Evolutionary conservation across 495 filamentous ascomycete species (phyloP).

Genomic region (Podospora bellae-mahoneyi): DNA sequence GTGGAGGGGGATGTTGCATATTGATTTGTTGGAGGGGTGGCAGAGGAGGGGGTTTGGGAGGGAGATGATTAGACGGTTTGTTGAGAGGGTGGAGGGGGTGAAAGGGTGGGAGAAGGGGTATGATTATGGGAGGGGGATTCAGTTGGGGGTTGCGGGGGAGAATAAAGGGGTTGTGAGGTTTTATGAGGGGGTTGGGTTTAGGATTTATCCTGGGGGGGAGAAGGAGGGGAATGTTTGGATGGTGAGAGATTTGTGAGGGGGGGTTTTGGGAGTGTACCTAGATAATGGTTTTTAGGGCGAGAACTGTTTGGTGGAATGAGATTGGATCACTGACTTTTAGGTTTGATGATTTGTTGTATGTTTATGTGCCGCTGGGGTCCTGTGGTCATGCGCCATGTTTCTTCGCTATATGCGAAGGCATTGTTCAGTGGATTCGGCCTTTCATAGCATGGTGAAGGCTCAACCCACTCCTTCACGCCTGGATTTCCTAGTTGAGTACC

Average conservation of each 20-base stretch:
- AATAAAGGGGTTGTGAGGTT: conserved; percentile 44
- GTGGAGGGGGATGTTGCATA: conserved; percentile 43
- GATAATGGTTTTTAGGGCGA: too few species aligned
- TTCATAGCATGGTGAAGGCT: too few species aligned
- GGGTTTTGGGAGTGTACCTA: too few species aligned
- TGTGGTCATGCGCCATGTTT: too few species aligned
- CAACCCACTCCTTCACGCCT: too few species aligned
- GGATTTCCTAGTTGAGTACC: too few species aligned
- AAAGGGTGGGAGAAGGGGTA: conserved; percentile 16
- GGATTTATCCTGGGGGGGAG: conserved; percentile 34
- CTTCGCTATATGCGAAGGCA: too few species aligned
- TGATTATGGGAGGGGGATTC: conserved; percentile 34
- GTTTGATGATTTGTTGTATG: too few species aligned
- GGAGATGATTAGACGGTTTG: conserved; percentile 37
- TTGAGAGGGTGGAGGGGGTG: conserved; percentile 32
- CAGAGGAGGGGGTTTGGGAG: conserved; percentile 40
- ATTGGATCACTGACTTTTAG: too few species aligned
- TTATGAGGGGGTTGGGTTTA: conserved; percentile 43
- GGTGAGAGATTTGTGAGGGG: conserved; percentile 36
- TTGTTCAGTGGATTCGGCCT: too few species aligned
- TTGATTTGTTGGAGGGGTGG: conserved; percentile 37
- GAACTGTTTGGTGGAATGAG: too few species aligned
- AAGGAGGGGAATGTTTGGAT: conserved; percentile 39
- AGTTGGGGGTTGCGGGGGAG: conserved; percentile 39
- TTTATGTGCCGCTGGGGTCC: too few species aligned